Percentiles rank a stretch among this genome's conserved stretches.
These are phyloP conservation scores for Pontederia crassipes DNA, from an alignment of 176 grass and related monocot genomes.

Conservation along the genomic window DNA sequence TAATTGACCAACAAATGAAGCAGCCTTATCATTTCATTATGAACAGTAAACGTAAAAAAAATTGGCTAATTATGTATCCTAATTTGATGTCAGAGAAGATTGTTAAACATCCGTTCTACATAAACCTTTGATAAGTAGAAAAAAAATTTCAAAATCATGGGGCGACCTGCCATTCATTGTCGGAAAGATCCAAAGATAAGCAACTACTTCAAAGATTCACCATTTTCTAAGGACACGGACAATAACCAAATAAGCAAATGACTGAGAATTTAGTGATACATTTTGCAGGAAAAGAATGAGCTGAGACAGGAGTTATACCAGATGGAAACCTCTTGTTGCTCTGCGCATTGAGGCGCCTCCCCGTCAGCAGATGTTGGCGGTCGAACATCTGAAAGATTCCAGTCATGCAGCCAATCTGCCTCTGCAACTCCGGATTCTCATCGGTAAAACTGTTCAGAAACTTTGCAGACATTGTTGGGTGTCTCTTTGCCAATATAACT, in stretches of 20 bases:
- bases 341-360: slow-evolving; percentile 17
- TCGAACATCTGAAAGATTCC: slow-evolving; percentile 89
- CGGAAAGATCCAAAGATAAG: no score
- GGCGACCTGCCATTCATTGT: no score
- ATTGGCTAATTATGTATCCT: no score
- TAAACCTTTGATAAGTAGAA: no score
- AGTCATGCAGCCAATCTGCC: slow-evolving; percentile 73
- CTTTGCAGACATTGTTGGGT: slow-evolving; percentile 55
- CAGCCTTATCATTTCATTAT: no score
- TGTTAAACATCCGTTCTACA: no score
- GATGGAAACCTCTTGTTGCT: slow-evolving; percentile 22
- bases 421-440: slow-evolving; percentile 56
- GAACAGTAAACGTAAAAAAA: no score
- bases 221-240: neutral
- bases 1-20: no score
- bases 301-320: slow-evolving; percentile 13
- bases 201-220: neutral
- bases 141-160: no score
- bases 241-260: neutral
- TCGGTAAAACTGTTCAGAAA: slow-evolving; percentile 58
- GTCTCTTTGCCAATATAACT: neutral
- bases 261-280: no score
- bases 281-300: slow-evolving; percentile 2
- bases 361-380: slow-evolving; percentile 48
- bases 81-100: no score